phyloP scores from a whole-genome alignment of 2,329 filamentous ascomycete genomes.

The Epichloe uncinata region DNA sequence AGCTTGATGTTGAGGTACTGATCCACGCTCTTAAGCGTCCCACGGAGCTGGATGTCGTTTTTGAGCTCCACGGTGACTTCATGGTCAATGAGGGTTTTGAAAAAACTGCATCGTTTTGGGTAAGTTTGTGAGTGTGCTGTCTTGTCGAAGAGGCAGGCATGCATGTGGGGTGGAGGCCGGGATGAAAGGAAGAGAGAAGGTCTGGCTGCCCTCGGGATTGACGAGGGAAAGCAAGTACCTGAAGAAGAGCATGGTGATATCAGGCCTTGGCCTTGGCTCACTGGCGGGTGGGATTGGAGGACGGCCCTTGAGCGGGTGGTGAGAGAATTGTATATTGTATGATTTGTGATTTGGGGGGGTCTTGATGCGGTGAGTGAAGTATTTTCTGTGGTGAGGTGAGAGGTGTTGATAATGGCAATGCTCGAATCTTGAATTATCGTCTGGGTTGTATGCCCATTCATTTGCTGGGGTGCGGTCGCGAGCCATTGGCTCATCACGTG shows the following conservation, averaged over 20 bases:
- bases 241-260: slow-evolving; percentile 29
- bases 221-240: slow-evolving; percentile 17
- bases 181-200: no score
- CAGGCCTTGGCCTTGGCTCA: not conserved
- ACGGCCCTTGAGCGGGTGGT: not conserved
- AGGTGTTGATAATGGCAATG: no score
- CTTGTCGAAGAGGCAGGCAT: no score
- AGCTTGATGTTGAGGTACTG: slow-evolving; percentile 99
- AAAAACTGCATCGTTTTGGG: slow-evolving; percentile 51
- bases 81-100: slow-evolving; percentile 96
- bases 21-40: slow-evolving; percentile 91
- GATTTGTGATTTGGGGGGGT: no score
- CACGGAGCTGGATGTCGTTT: slow-evolving; percentile 95
- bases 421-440: not conserved
- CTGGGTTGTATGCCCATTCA: not conserved
- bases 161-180: no score
- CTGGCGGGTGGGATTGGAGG: no score
- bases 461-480: not conserved
- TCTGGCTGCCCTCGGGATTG: not conserved
- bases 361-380: no score
- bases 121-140: no score
- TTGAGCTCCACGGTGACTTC: slow-evolving; percentile 98
- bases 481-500: not conserved
- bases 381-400: not conserved
- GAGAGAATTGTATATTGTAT: no score